These are phyloP conservation scores for Pseudonitzschia delicatissima DNA, from an alignment of 108 stramenopile species.

Conservation along the genomic window DNA sequence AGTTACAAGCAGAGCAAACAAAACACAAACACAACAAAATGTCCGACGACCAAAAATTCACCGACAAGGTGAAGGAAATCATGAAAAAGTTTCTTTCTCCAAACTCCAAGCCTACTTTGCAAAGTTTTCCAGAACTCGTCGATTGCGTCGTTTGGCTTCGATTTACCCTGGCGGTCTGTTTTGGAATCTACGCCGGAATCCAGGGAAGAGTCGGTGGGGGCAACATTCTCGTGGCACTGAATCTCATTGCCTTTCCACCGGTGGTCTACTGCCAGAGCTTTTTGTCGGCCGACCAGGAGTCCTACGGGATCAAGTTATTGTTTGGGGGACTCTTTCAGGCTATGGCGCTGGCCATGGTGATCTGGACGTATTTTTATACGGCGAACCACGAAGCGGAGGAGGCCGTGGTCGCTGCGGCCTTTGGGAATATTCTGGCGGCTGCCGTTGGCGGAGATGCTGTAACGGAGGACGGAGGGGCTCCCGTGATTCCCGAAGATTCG, in stretches of 20 bases:
- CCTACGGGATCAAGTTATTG: conserved; percentile 43
- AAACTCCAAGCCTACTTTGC: conserved; percentile 58
- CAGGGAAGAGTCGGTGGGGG: conserved; percentile 22
- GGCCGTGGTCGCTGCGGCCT: conserved; percentile 8
- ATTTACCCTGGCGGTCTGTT: conserved; percentile 43
- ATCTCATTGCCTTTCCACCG: conserved; percentile 68
- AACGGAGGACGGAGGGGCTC: conserved; percentile 7
- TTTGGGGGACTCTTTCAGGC: conserved; percentile 61
- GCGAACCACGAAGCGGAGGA: conserved; percentile 43
- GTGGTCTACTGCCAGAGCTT: conserved; percentile 52
- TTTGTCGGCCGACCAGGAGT: conserved; percentile 48
- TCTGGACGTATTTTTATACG: conserved; percentile 70
- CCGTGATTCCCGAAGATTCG: conserved; percentile 5
- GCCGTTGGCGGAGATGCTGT: neutral
- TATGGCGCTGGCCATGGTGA: conserved; percentile 52
- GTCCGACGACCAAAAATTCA: neutral
- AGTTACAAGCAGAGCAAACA: neutral
- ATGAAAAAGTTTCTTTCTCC: conserved; percentile 32
- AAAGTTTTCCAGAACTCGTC: conserved; percentile 68
- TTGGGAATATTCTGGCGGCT: neutral
- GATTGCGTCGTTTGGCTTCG: conserved; percentile 58
- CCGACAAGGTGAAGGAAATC: conserved; percentile 2
- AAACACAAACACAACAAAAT: neutral
- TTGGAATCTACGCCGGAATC: conserved; percentile 50
- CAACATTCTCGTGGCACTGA: conserved; percentile 50